Evolutionary conservation across 2,329 filamentous ascomycete genomes (phyloP), one percentile per base, ranked within the genome.

Genomic region (Fusarium hainanense): DNA sequence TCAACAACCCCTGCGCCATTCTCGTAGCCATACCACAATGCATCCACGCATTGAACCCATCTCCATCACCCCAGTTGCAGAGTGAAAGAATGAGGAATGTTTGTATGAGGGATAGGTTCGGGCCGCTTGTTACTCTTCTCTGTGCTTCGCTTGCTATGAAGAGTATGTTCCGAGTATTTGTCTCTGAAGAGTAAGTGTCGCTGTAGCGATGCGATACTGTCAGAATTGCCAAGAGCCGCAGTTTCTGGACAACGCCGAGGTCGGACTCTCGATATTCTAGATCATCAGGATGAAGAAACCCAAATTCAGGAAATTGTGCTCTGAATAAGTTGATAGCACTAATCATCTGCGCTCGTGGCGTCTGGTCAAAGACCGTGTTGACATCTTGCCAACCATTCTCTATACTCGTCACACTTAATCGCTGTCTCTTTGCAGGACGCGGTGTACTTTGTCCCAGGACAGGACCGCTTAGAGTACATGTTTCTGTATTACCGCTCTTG

Each of bases 1-100:
- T 73, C 2, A 75, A 54, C 1, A 74, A 18, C 0, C 73, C 73
- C 16, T 74, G 73, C 1, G 71, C 73, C 73, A 75, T 75, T 18
- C 73, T 46, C 0, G 70, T 68, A 2, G 73, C 73, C 21, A 75
- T 72, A 0, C 73, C 73, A 0, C 66, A 71, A 3, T 75, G 73
- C 73, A 75, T 75, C 73, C 73, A 75, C 1, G 73, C 73, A 20
- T 62, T 74, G 30, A 75, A 75, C 0, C 73, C 73, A n/a, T 75
- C 71, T 0, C 73, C 71, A 2, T 75, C 70, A 1, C 73, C 73
- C 73, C 73, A 75, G 27, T 73, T 71, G 27, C 72, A 74, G 0
- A 75, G 47, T 0, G 73, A 70, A 0, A 75, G 20, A 7, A 75
- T 68, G 9, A 75, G 54, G 4, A 72, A 73, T 0, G 71, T 66